A percentile compares a stretch with the other conserved stretches of the same genome.
Evolutionary conservation across 495 filamentous ascomycete species (phyloP).

Genomic region (Aspergillus coremiiformis): DNA sequence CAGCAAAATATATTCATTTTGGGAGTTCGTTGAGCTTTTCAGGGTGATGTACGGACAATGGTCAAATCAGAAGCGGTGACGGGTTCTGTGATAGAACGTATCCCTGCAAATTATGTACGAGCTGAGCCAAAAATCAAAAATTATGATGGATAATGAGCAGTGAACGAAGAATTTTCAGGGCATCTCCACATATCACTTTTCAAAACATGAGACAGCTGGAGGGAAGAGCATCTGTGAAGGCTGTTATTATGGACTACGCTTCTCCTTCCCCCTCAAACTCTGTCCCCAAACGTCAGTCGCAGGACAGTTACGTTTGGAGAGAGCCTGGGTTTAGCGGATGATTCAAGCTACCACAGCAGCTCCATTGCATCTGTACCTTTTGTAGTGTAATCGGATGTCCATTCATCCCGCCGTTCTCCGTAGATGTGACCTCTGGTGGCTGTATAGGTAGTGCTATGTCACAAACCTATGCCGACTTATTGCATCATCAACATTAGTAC

Average conservation of each 20-base stretch:
- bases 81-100: constrained; percentile 10
- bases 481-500: too few species aligned
- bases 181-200: not conserved
- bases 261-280: not conserved
- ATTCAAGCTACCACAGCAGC: not conserved
- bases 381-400: not conserved
- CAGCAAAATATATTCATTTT: not conserved
- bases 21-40: not conserved
- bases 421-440: too few species aligned
- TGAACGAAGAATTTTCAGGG: constrained; percentile 6
- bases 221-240: not conserved
- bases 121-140: constrained; percentile 18
- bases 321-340: not conserved
- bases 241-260: not conserved
- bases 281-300: too few species aligned
- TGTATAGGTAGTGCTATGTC: too few species aligned
- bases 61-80: constrained; percentile 1
- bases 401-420: too few species aligned
- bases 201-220: not conserved
- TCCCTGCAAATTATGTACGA: constrained; percentile 17
- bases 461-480: too few species aligned
- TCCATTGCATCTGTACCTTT: not conserved
- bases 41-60: not conserved
- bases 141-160: constrained; percentile 21
- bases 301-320: not conserved